Base-by-base conservation (phyloP, 768 basidiomycete species). In the Floccularia luteovirens region DNA sequence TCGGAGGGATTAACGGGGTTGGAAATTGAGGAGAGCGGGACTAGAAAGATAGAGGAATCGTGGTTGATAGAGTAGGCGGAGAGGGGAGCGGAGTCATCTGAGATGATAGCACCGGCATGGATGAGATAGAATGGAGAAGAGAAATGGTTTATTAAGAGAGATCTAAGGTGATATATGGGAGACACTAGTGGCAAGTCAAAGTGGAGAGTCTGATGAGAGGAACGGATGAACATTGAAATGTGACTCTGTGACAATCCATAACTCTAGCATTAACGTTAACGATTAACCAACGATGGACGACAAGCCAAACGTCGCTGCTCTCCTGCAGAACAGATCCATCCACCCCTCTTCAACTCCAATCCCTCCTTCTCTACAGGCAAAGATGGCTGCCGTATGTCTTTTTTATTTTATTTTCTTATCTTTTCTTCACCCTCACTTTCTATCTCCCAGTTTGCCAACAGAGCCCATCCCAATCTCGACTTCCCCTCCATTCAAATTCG, bases 81-180 rank as follows among this genome's bases (percentile, higher is more conserved):
- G 47, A 93, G 62, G 33, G 81, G 74, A 5, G 77, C 73, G 43
- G 63, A 56, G 56, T 91, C 81, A 55, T 94, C 90, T 49, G 82
- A 84, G 75, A 97, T 84, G 58, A 96, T 75, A 1, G 89, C 91
- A 27, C 94, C 94, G 33, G 84, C 77, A 63, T 86, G 82, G 47
- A 98, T 79, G 53, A 98, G 74, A 58, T 91, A 90, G 72, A 96
- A 89, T n/a, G n/a, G n/a, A n/a, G n/a, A n/a, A n/a, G n/a, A n/a
- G n/a, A n/a, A n/a, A n/a, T n/a, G n/a, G n/a, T n/a, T n/a, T n/a
- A n/a, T n/a, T n/a, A n/a, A n/a, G n/a, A n/a, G n/a, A n/a, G n/a
- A n/a, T n/a, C n/a, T n/a, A n/a, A n/a, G n/a, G n/a, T n/a, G n/a
- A n/a, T n/a, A n/a, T n/a, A n/a, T n/a, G n/a, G n/a, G n/a, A n/a